A percentile compares a stretch with the other conserved stretches of the same genome.
phyloP scores from a whole-genome alignment of 768 basidiomycete species.

The Boletus rex-veris region DNA sequence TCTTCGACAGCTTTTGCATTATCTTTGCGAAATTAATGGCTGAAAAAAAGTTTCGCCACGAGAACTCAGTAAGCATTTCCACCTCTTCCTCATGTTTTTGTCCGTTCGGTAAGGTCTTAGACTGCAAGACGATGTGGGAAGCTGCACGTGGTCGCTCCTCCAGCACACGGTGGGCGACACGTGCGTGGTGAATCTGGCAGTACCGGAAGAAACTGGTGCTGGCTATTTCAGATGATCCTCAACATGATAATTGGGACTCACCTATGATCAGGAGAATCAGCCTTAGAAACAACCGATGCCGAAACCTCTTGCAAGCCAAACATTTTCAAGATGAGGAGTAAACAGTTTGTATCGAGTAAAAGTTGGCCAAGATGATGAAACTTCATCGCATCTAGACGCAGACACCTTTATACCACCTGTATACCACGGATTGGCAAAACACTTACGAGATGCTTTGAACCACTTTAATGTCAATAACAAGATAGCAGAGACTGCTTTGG shows the following conservation, averaged over 20 bases:
- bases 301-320: conserved; percentile 95
- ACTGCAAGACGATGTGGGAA: conserved; percentile 55
- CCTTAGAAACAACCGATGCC: conserved; percentile 77
- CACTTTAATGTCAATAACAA: conserved; percentile 88
- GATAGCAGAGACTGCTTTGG: conserved; percentile 96
- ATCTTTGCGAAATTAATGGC: conserved; percentile 97
- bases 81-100: conserved; percentile 81
- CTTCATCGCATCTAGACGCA: conserved; percentile 86
- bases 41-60: conserved; percentile 97
- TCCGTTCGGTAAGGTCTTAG: conserved; percentile 64
- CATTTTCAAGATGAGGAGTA: conserved; percentile 93
- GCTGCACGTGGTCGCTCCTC: conserved; percentile 63
- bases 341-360: conserved; percentile 90
- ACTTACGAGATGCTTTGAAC: conserved; percentile 98
- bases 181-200: conserved; percentile 77
- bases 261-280: conserved; percentile 87
- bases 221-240: conserved; percentile 5
- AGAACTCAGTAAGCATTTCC: conserved; percentile 90
- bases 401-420: background rate
- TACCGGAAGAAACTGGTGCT: conserved; percentile 87
- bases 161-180: conserved; percentile 54
- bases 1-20: conserved; percentile 96
- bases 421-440: background rate
- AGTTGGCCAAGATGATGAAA: conserved; percentile 97
- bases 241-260: conserved; percentile 31